These are phyloP conservation scores for Coemansia guatemalensis DNA, from an alignment of 192 early-diverging fungal genomes.

Conservation along the genomic window DNA sequence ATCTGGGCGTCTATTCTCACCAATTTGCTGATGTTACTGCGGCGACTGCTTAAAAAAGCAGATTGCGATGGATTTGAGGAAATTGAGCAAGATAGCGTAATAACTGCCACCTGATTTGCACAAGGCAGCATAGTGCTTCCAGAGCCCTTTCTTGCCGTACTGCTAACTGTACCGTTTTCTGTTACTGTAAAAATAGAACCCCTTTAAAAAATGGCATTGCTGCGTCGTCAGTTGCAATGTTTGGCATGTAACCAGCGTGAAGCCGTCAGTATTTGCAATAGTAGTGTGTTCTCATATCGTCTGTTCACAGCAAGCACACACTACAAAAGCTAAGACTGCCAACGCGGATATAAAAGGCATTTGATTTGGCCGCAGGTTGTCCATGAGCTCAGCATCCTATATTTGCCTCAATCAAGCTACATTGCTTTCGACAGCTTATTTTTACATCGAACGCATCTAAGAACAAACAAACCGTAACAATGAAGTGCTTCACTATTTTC, in stretches of 20 bases:
- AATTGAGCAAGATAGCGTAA: not conserved
- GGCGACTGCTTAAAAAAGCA: not conserved
- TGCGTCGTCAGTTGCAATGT: not conserved
- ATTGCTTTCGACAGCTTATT: not conserved
- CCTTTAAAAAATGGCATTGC: not conserved
- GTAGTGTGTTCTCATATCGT: not conserved
- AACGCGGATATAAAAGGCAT: not conserved
- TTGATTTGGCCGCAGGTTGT: not conserved
- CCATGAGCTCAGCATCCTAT: not conserved
- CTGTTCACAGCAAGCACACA: not conserved
- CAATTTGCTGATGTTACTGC: not conserved
- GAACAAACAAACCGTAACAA: constrained; percentile 7
- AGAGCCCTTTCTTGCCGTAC: not conserved
- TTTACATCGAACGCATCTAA: constrained; percentile 2
- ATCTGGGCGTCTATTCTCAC: not conserved
- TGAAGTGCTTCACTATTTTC: constrained; percentile 40
- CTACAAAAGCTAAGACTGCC: not conserved
- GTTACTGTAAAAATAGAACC: not conserved
- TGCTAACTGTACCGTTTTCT: not conserved
- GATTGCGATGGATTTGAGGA: not conserved
- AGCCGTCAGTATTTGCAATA: not conserved
- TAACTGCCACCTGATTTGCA: not conserved
- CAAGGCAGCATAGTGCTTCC: not conserved
- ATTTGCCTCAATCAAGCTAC: not conserved
- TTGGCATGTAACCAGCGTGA: not conserved